These are phyloP conservation scores for Xylaria sp. DNA, from an alignment of 2,329 filamentous ascomycete genomes.

Conservation along the genomic window DNA sequence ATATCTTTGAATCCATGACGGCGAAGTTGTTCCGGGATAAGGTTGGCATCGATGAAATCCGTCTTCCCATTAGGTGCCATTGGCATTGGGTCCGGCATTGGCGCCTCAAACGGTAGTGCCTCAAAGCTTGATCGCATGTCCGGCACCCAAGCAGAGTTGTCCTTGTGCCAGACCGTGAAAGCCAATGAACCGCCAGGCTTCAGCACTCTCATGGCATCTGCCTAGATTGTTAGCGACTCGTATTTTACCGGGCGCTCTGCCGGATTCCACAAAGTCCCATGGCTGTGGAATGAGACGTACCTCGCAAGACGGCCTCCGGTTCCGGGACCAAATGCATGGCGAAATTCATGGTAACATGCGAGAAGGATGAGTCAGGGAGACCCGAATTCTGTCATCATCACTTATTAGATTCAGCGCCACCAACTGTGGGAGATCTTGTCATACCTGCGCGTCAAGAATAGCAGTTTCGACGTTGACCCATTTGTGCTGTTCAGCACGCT, in stretches of 20 bases:
- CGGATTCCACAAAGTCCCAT: not conserved
- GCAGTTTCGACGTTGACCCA: slow-evolving; percentile 60
- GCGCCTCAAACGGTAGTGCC: slow-evolving; percentile 55
- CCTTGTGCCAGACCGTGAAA: slow-evolving; percentile 52
- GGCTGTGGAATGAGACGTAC: slow-evolving; percentile 41
- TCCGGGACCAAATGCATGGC: slow-evolving; percentile 60
- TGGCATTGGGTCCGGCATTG: slow-evolving; percentile 50
- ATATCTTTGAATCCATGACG: slow-evolving; percentile 55
- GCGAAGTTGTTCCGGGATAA: slow-evolving; percentile 53
- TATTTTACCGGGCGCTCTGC: not conserved
- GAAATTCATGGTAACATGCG: slow-evolving; percentile 59
- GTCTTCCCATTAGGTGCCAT: slow-evolving; percentile 56
- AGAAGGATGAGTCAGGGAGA: slow-evolving; percentile 54
- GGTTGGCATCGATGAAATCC: slow-evolving; percentile 55
- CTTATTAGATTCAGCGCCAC: slow-evolving; percentile 28
- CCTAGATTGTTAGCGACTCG: slow-evolving; percentile 3
- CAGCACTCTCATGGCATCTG: slow-evolving; percentile 55
- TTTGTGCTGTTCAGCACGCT: slow-evolving; percentile 53
- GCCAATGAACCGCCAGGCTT: slow-evolving; percentile 54
- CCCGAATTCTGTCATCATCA: slow-evolving; percentile 51
- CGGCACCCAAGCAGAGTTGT: slow-evolving; percentile 51
- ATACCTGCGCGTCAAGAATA: slow-evolving; percentile 60
- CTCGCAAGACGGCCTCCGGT: slow-evolving; percentile 52
- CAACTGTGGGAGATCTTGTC: slow-evolving; percentile 28
- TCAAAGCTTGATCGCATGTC: slow-evolving; percentile 55